Base-by-base conservation (phyloP, 2,329 filamentous ascomycete species). In the Beauveria medogensis region DNA sequence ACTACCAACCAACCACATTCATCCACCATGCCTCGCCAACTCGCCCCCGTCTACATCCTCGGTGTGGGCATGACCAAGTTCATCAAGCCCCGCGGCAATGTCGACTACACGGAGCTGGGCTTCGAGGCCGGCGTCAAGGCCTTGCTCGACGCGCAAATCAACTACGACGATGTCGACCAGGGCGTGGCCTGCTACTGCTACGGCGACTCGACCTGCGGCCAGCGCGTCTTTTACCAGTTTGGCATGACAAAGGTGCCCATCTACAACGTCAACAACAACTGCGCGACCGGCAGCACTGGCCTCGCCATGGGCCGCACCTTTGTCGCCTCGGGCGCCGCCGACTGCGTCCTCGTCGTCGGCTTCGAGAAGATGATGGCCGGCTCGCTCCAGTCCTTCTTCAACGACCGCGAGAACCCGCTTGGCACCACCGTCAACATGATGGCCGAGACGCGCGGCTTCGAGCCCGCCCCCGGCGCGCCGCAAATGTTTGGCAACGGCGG, bases 1-100 rank as follows among this genome's bases (percentile, higher is more conserved):
- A 24, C 28, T 26, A 37, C 22, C 24, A 24, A 44, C 14, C 22
- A 26, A 44, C 51, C 55, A 20, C 44, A 53, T 61, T 22, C 55
- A 50, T 3, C 57, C 65, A 73, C 62, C 61, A 83, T 83, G 81
- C 72, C 78, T 53, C 74, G 74, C 69, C 72, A 76, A 67, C 81
- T 80, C 68, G 74, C 78, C 59, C 80, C 81, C 63, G 80, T 79
- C 80, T 97, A 97, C 81, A 90, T 97, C 72, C 86, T 97, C 63
- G 93, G 93, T 79, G 94, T 97, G 68, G 93, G 93, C 78, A 94
- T 97, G 91, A 97, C 93, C 78, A 96, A 96, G 77, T 97, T 97
- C 83, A 93, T 97, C 84, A 97, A 97, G 80, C 92, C 92, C 47
- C 86, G 92, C 61, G 91, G 91, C 72, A 93, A 93, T 73, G 90